Evolutionary conservation across 2,329 filamentous ascomycete genomes (phyloP).

Genomic region (Exserohilum rostratum): DNA sequence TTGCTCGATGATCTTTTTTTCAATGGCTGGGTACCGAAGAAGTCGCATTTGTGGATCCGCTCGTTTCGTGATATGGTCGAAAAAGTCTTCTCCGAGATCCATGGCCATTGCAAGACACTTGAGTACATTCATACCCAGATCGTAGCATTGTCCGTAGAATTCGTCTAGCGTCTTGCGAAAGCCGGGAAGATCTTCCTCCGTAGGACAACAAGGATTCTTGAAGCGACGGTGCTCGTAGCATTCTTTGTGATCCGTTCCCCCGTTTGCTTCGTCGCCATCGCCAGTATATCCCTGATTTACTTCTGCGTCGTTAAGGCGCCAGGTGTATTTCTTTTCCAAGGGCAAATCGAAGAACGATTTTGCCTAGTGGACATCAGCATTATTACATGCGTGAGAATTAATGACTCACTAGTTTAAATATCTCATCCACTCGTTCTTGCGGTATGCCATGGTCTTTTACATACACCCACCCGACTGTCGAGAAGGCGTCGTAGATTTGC

Average conservation of each 20-base stretch:
- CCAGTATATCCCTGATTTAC: slow-evolving; percentile 50
- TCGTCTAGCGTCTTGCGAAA: slow-evolving; percentile 33
- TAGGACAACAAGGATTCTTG: slow-evolving; percentile 28
- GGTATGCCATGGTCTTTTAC: slow-evolving; percentile 50
- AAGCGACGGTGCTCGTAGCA: slow-evolving; percentile 32
- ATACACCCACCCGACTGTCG: slow-evolving; percentile 52
- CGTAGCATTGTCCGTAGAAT: slow-evolving; percentile 32
- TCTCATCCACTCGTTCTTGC: slow-evolving; percentile 38
- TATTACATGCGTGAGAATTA: background rate
- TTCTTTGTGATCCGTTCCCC: slow-evolving; percentile 38
- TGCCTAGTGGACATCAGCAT: slow-evolving; percentile 20
- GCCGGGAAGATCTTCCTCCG: slow-evolving; percentile 25
- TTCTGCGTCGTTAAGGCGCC: slow-evolving; percentile 46
- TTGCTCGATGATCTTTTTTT: slow-evolving; percentile 26
- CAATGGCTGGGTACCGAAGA: slow-evolving; percentile 37
- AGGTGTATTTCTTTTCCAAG: slow-evolving; percentile 39
- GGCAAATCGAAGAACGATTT: slow-evolving; percentile 47
- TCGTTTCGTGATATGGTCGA: slow-evolving; percentile 29
- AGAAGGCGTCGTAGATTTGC: slow-evolving; percentile 48
- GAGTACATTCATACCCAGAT: slow-evolving; percentile 27
- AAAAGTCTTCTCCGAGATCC: slow-evolving; percentile 34
- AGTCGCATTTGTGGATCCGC: slow-evolving; percentile 37
- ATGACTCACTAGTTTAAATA: slow-evolving; percentile 34
- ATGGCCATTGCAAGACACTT: slow-evolving; percentile 36
- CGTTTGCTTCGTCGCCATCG: slow-evolving; percentile 45